phyloP scores from a whole-genome alignment of 2,329 filamentous ascomycete species.

The Ilyonectria destructans region DNA sequence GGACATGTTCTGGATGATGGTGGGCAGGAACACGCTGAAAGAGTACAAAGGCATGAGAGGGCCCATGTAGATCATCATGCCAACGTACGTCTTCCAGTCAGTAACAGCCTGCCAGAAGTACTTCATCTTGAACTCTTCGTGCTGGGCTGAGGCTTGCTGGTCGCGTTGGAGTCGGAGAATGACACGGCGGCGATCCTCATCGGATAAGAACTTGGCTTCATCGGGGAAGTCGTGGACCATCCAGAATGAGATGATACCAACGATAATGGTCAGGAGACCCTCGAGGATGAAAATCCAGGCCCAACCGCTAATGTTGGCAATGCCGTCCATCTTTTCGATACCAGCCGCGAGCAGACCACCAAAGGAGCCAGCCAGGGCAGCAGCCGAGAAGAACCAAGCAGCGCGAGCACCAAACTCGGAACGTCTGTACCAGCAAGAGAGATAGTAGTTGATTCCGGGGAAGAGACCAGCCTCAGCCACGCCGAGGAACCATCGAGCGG shows the following conservation, averaged over 20 bases:
- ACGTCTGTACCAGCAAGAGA: slow-evolving; percentile 88
- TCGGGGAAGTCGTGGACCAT: slow-evolving; percentile 89
- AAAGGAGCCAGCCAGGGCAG: slow-evolving; percentile 84
- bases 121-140: slow-evolving; percentile 81
- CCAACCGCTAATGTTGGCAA: slow-evolving; percentile 72
- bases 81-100: slow-evolving; percentile 89
- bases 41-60: slow-evolving; percentile 81
- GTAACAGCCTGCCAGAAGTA: slow-evolving; percentile 82
- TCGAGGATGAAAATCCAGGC: slow-evolving; percentile 80
- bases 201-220: slow-evolving; percentile 80
- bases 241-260: slow-evolving; percentile 81
- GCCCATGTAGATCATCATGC: slow-evolving; percentile 85
- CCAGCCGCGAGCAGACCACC: slow-evolving; percentile 82
- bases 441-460: slow-evolving; percentile 84
- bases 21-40: slow-evolving; percentile 85
- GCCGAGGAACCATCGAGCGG: slow-evolving; percentile 80
- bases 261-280: slow-evolving; percentile 78
- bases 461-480: slow-evolving; percentile 84
- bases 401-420: slow-evolving; percentile 86
- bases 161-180: slow-evolving; percentile 80
- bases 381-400: slow-evolving; percentile 88
- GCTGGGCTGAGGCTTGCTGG: slow-evolving; percentile 81
- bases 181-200: slow-evolving; percentile 80
- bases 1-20: slow-evolving; percentile 76
- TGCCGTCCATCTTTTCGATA: slow-evolving; percentile 79